A percentile compares a stretch with the other conserved stretches of the same genome.
These are phyloP conservation scores for Trypanosoma lewisi DNA, from an alignment of 208 protist species.

Conservation along the genomic window DNA sequence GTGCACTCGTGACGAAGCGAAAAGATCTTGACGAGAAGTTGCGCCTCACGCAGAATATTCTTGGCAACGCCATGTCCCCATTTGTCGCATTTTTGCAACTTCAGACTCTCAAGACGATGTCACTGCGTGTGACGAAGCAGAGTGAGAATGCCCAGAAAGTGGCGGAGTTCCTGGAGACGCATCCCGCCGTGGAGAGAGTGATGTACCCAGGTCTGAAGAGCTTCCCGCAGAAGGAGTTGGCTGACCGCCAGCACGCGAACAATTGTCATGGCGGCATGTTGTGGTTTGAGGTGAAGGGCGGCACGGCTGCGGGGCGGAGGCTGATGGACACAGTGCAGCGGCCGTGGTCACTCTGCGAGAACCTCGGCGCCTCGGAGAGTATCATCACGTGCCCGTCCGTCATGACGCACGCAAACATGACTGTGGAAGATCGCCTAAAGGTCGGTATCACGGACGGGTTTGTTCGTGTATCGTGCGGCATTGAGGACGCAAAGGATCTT, in stretches of 20 bases:
- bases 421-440: constrained; percentile 87
- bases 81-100: constrained; percentile 94
- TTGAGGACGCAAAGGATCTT: constrained; percentile 94
- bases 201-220: constrained; percentile 91
- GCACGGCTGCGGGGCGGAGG: constrained; percentile 57
- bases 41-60: constrained; percentile 92
- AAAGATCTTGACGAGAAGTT: constrained; percentile 86
- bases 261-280: constrained; percentile 85
- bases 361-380: constrained; percentile 93
- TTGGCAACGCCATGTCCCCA: constrained; percentile 92
- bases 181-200: constrained; percentile 85
- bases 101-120: constrained; percentile 95
- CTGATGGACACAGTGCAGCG: constrained; percentile 84
- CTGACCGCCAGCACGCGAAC: constrained; percentile 89
- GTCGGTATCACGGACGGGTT: constrained; percentile 94
- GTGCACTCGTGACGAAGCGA: constrained; percentile 70
- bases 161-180: constrained; percentile 81
- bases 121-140: constrained; percentile 91
- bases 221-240: constrained; percentile 94
- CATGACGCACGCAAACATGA: constrained; percentile 97
- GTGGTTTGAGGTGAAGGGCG: constrained; percentile 92
- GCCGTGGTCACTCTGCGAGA: constrained; percentile 91
- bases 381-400: constrained; percentile 94
- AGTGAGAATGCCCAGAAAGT: constrained; percentile 90
- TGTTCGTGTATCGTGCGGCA: constrained; percentile 92